These are phyloP conservation scores for Cytospora piceicola DNA, from an alignment of 2,329 filamentous ascomycete genomes.

Conservation along the genomic window DNA sequence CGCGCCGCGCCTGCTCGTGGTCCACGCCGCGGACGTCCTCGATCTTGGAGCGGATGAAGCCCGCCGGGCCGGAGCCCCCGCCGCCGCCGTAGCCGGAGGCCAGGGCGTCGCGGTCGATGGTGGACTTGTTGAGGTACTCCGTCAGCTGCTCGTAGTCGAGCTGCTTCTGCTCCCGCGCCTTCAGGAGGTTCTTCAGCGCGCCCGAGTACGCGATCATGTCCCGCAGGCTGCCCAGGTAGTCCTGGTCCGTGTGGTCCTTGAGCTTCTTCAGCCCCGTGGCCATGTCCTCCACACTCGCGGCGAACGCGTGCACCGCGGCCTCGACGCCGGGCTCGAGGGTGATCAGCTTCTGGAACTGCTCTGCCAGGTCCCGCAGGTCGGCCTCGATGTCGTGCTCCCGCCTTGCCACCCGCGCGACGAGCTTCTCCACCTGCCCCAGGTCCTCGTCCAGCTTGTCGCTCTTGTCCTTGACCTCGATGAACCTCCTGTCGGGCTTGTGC, in stretches of 20 bases:
- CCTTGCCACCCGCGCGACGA: constrained; percentile 87
- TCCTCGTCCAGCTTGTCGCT: constrained; percentile 95
- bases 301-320: constrained; percentile 80
- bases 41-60: constrained; percentile 90
- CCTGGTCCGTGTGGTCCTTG: constrained; percentile 90
- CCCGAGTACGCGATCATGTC: constrained; percentile 95
- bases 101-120: constrained; percentile 81
- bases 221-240: constrained; percentile 88
- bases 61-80: constrained; percentile 65
- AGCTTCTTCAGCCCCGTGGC: constrained; percentile 77
- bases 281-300: constrained; percentile 82
- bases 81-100: constrained; percentile 59
- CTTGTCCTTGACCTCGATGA: constrained; percentile 90
- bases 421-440: constrained; percentile 89
- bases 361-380: constrained; percentile 87
- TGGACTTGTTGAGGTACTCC: constrained; percentile 92
- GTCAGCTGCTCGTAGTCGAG: constrained; percentile 95
- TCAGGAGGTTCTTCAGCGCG: constrained; percentile 85
- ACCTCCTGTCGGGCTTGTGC: constrained; percentile 91
- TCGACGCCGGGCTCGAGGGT: constrained; percentile 87
- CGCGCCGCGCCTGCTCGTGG: constrained; percentile 87
- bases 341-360: constrained; percentile 93
- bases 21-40: constrained; percentile 97
- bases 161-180: constrained; percentile 95
- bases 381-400: constrained; percentile 85